These are phyloP conservation scores for Xylogone sp. DNA, from an alignment of 2,329 filamentous ascomycete species.

Conservation along the genomic window DNA sequence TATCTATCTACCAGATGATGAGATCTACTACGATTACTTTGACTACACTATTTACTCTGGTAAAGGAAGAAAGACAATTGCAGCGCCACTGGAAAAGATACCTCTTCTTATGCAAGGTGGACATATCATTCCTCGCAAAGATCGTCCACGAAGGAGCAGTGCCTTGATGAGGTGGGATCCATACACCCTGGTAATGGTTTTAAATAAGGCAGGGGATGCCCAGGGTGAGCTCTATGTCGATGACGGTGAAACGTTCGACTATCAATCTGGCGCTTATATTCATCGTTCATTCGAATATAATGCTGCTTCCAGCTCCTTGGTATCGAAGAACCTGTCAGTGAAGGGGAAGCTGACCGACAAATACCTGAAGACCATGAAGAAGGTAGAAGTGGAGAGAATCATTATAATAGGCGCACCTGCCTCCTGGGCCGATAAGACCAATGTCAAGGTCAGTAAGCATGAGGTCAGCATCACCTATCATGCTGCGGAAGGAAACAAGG, in stretches of 20 bases:
- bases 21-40: conserved; percentile 95
- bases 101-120: conserved; percentile 91
- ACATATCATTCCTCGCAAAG: conserved; percentile 86
- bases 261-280: conserved; percentile 80
- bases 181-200: conserved; percentile 81
- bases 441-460: conserved; percentile 52
- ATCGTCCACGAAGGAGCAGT: conserved; percentile 79
- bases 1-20: conserved; percentile 83
- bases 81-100: conserved; percentile 79
- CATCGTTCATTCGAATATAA: conserved; percentile 73
- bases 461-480: conserved; percentile 60
- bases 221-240: conserved; percentile 85
- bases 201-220: conserved; percentile 66
- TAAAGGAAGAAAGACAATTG: conserved; percentile 65
- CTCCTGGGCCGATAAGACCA: conserved; percentile 62
- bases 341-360: conserved; percentile 59
- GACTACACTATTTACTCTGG: conserved; percentile 72
- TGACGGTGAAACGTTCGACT: conserved; percentile 91
- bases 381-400: conserved; percentile 78
- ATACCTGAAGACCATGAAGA: conserved; percentile 76
- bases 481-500: conserved; percentile 46
- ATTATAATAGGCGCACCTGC: conserved; percentile 76
- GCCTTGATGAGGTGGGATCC: conserved; percentile 92
- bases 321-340: conserved; percentile 62
- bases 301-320: conserved; percentile 51